Base-by-base conservation (phyloP, 805 yeast genomes). In the Myxozyma sirexii region DNA sequence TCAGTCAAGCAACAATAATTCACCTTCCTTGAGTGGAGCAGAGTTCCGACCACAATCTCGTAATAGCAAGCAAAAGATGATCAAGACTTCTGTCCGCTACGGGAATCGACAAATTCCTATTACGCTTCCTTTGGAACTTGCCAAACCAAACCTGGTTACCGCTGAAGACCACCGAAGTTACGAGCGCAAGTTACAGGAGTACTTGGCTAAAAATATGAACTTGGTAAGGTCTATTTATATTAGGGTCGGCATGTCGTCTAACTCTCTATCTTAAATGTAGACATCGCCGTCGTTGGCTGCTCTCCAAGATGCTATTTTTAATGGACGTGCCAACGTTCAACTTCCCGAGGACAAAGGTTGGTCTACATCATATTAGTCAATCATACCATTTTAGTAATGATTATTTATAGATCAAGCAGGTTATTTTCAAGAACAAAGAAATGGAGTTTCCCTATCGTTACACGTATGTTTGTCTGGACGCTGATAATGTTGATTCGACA, bases 341-440 rank as follows among this genome's bases (percentile, higher is more conserved):
- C 47, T 56, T 21, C 47, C 52, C 12, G 56, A 50, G 23, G 60
- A 45, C 19, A 55, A 43, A 48, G 59, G 54, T 55, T 24, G 3
- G 55, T 24, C 19, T n/a, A n/a, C 17, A 7, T 29, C 33, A 10
- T 7, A 7, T 29, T 6, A 44, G 13, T 27, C 5, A 44, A 12
- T 4, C 2, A 12, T 5, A 15, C 33, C 19, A n/a, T 37, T 35
- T 13, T 2, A 4, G 2, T 24, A 23, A 23, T 19, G n/a, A 12
- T n/a, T 15, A 37, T 33, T 19, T 17, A 43, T 29, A 29, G 49
- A 43, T 10, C 42, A n/a, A 1, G 12, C 8, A 4, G n/a, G 21
- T 1, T 43, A 42, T 24, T 26, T 21, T n/a, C 56, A 48, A n/a
- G 53, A 48, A 21, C 53, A 48, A 23, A 35, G 53, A 48, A 13